Base-by-base conservation (phyloP, 305 asterid species). In the Rubia peregrina region DNA sequence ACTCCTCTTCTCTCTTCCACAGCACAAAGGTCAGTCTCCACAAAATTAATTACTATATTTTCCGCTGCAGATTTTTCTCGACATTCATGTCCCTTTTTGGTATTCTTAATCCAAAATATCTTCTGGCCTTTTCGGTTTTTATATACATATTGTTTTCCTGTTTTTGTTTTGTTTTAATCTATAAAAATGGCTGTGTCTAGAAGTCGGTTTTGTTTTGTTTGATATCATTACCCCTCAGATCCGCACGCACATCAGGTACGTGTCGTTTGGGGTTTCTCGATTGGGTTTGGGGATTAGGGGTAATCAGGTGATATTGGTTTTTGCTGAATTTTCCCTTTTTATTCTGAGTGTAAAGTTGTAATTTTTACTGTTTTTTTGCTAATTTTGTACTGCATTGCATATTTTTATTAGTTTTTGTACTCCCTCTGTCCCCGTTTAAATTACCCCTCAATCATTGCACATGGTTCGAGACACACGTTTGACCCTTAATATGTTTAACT, bases 171-270 rank as follows among this genome's bases (percentile, higher is more conserved):
- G 43, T 46, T 65, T 51, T 6, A 16, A 16, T 51, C 16, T 17
- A 7, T 51, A 51, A 17, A 51, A 17, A 16, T 17, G 5, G 21
- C 22, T 51, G 21, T 73, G 65, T 72, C 33, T 56, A 68, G 65
- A 69, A 78, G 76, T 70, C 65, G 77, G 83, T 70, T 51, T 66
- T 12, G 70, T 59, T 80, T 74, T 80, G 78, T 68, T 78, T 70
- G 78, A 70, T 70, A 55, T 65, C 76, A 70, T 75, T 73, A 46
- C 72, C 73, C 80, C 40, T 59, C 74, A 78, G 88, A 89, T 87
- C 92, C 89, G 78, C 73, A 56, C 59, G 38, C 40, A 57, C 70
- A 57, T 76, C 76, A 62, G 76, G 74, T 65, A 64, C 82, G 75
- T 75, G 65, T 41, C 38, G 22, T 70, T 71, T 79, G 76, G 53